phyloP scores from a whole-genome alignment of 2,329 filamentous ascomycete species.

The Venturia asperata region DNA sequence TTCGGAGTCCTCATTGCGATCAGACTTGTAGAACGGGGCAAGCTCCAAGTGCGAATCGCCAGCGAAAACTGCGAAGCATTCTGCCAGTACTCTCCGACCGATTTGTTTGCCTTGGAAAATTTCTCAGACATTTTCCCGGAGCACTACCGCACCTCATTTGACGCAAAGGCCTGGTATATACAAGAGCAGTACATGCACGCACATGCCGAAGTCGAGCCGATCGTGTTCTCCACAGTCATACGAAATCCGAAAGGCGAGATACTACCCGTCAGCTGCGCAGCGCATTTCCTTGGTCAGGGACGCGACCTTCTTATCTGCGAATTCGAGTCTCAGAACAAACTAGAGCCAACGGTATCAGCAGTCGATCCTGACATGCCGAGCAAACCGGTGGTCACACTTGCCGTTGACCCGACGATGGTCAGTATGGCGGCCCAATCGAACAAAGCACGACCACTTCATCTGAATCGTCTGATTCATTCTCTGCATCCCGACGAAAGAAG shows the following conservation, averaged over 20 bases:
- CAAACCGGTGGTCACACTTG: constrained; percentile 37
- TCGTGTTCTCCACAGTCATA: constrained; percentile 75
- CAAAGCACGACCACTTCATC: neutral
- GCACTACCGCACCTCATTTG: constrained; percentile 73
- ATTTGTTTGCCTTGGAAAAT: constrained; percentile 65
- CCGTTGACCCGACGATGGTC: constrained; percentile 44
- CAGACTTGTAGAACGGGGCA: constrained; percentile 60
- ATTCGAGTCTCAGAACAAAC: constrained; percentile 71
- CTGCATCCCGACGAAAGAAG: constrained; percentile 62
- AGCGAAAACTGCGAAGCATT: constrained; percentile 74
- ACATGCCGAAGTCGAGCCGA: constrained; percentile 65
- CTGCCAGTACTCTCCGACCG: constrained; percentile 67
- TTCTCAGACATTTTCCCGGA: constrained; percentile 77
- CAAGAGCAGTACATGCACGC: constrained; percentile 72
- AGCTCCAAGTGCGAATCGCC: constrained; percentile 62
- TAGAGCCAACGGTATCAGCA: constrained; percentile 58
- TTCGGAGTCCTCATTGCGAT: constrained; percentile 74
- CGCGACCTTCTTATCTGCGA: constrained; percentile 73
- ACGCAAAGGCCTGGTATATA: constrained; percentile 79
- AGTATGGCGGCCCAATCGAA: constrained; percentile 43
- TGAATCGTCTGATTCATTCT: neutral
- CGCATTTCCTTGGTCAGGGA: constrained; percentile 65
- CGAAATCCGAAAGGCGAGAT: constrained; percentile 47
- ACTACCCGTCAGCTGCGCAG: constrained; percentile 77
- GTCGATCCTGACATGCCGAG: constrained; percentile 58